Conservation (phyloP, 2,329 filamentous ascomycete species). For the Cryphonectria carpinicola region DNA sequence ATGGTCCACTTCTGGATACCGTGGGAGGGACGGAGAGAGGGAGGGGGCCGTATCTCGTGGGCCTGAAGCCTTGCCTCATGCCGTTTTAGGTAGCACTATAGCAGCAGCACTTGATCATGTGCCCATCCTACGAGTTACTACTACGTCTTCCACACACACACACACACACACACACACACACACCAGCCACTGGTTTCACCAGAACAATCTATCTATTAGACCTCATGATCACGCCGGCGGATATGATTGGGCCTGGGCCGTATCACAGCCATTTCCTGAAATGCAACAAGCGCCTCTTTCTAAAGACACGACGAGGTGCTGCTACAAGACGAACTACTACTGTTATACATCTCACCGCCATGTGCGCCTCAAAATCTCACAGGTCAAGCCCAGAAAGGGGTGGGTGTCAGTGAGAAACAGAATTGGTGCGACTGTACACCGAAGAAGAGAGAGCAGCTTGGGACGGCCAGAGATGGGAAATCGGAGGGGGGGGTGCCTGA, state of each 20-base stretch:
- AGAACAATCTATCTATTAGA: neutral
- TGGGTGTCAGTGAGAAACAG: neutral
- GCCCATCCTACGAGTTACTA: neutral
- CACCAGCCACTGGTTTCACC: slow-evolving; percentile 14
- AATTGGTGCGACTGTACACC: neutral
- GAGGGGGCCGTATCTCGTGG: neutral
- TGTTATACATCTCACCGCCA: neutral
- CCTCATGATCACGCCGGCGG: neutral
- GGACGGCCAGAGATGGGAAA: neutral
- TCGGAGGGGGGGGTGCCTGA: neutral
- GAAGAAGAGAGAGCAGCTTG: slow-evolving; percentile 14
- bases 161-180: neutral
- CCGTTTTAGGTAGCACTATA: neutral
- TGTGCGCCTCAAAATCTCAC: neutral
- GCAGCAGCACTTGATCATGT: neutral
- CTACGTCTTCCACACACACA: neutral
- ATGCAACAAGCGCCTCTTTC: neutral
- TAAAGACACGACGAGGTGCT: neutral
- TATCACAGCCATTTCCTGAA: slow-evolving; percentile 2
- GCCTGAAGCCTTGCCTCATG: neutral
- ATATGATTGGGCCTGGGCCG: neutral
- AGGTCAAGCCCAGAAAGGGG: neutral
- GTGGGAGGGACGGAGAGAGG: neutral
- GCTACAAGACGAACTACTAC: neutral
- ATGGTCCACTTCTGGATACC: neutral